Evolutionary conservation across 805 yeast species (phyloP).

Genomic region (Teunomyces pallodes): DNA sequence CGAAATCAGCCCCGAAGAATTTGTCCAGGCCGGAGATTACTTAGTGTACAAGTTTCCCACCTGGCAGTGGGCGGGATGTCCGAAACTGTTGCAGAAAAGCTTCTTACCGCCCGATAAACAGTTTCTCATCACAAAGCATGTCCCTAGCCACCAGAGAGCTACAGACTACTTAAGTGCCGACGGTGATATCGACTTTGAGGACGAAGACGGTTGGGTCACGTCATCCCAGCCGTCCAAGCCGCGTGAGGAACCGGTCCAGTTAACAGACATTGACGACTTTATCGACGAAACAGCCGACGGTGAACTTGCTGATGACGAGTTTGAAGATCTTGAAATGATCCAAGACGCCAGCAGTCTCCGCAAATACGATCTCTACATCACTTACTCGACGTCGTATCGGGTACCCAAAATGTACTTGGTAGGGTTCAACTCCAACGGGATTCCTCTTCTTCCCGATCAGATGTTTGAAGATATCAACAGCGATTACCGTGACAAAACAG

Average conservation of each 20-base stretch:
- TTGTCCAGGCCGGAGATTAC: constrained; percentile 92
- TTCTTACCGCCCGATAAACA: constrained; percentile 88
- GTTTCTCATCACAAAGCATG: constrained; percentile 81
- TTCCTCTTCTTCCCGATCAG: constrained; percentile 79
- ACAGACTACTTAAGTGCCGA: constrained; percentile 47
- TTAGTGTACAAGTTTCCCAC: constrained; percentile 90
- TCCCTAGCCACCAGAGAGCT: constrained; percentile 81
- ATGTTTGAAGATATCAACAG: constrained; percentile 94
- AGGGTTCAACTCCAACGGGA: constrained; percentile 81
- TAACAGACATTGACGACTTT: constrained; percentile 46
- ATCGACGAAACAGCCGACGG: constrained; percentile 44
- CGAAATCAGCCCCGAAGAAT: constrained; percentile 93
- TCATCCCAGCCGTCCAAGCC: not conserved
- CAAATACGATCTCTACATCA: constrained; percentile 83
- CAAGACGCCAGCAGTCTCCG: constrained; percentile 44
- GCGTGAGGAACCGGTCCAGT: constrained; percentile 12
- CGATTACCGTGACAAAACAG: constrained; percentile 94
- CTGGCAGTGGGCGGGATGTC: constrained; percentile 75
- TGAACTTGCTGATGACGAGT: constrained; percentile 26
- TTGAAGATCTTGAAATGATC: constrained; percentile 29
- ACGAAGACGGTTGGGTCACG: constrained; percentile 61
- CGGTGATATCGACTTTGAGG: constrained; percentile 31
- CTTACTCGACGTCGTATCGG: constrained; percentile 91
- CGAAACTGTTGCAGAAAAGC: constrained; percentile 44
- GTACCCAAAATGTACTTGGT: constrained; percentile 93